phyloP scores from a whole-genome alignment of 768 basidiomycete genomes.

The Leccinum rimulosum region DNA sequence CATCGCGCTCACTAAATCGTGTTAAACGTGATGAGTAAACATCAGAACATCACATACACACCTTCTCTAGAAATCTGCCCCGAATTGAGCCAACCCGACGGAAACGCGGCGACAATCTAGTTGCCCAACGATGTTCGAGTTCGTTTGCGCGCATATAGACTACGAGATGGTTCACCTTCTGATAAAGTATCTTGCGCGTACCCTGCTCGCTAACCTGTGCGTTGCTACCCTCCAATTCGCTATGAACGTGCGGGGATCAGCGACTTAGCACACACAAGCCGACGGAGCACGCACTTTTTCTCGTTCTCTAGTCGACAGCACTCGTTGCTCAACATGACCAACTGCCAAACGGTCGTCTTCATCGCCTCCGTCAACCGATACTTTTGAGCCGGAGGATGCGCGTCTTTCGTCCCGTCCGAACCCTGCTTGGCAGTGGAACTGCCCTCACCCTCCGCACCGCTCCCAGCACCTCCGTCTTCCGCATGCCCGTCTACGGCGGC shows the following conservation, averaged over 20 bases:
- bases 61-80: constrained; percentile 87
- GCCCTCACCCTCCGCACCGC: constrained; percentile 28
- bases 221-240: constrained; percentile 60
- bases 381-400: constrained; percentile 71
- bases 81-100: constrained; percentile 81
- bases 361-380: constrained; percentile 79
- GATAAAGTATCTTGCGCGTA: constrained; percentile 74
- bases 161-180: constrained; percentile 48
- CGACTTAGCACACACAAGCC: not conserved
- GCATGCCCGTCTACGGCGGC: constrained; percentile 18
- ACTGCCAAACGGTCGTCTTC: constrained; percentile 77
- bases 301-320: constrained; percentile 67
- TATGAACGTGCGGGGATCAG: constrained; percentile 21
- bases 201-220: constrained; percentile 80
- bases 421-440: constrained; percentile 18
- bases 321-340: constrained; percentile 81
- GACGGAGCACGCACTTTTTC: constrained; percentile 47
- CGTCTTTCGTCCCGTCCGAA: constrained; percentile 33
- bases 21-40: not conserved
- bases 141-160: not conserved
- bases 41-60: constrained; percentile 32
- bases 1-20: constrained; percentile 68
- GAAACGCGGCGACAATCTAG: constrained; percentile 78
- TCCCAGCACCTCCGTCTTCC: constrained; percentile 33
- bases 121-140: not conserved